Percentiles rank a stretch among this genome's conserved stretches.
Evolutionary conservation across 495 filamentous ascomycete species (phyloP).

Genomic region (Aspergillus heteromorphus): DNA sequence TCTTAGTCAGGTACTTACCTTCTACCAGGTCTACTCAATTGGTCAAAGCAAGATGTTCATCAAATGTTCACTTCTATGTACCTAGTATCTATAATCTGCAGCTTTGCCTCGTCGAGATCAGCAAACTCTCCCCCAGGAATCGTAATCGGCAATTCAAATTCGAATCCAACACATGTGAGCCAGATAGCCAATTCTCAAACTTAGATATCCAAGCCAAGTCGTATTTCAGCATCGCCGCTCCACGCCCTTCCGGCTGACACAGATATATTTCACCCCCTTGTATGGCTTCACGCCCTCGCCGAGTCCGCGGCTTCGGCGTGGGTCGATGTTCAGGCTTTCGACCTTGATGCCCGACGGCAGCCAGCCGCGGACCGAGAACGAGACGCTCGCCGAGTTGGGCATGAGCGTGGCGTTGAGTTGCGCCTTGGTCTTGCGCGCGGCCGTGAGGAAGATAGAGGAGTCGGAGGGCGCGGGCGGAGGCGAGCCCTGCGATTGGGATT

Average conservation of each 20-base stretch:
- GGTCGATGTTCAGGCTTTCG: conserved; percentile 79
- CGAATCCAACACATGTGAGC: too few species aligned
- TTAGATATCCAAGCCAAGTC: background rate
- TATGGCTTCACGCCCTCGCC: conserved; percentile 89
- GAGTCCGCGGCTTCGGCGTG: conserved; percentile 78
- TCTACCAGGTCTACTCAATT: too few species aligned
- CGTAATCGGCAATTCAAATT: too few species aligned
- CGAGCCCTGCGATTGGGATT: background rate
- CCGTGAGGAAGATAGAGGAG: conserved; percentile 27
- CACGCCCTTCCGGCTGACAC: conserved; percentile 78
- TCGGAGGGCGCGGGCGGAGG: conserved; percentile 4
- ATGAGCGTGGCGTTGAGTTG: conserved; percentile 78
- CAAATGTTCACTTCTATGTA: too few species aligned
- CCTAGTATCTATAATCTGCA: too few species aligned
- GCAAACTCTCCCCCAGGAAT: too few species aligned
- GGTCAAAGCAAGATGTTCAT: too few species aligned
- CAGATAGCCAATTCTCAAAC: background rate
- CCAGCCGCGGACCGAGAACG: conserved; percentile 92
- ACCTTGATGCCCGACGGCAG: conserved; percentile 90
- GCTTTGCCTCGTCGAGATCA: too few species aligned
- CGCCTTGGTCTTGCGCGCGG: conserved; percentile 41
- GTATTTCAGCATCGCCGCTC: conserved; percentile 48
- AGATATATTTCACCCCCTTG: conserved; percentile 97
- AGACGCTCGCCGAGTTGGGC: conserved; percentile 81
- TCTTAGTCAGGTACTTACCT: too few species aligned